These are phyloP conservation scores for Boletus rubropictus DNA, from an alignment of 768 basidiomycete genomes.

Conservation along the genomic window DNA sequence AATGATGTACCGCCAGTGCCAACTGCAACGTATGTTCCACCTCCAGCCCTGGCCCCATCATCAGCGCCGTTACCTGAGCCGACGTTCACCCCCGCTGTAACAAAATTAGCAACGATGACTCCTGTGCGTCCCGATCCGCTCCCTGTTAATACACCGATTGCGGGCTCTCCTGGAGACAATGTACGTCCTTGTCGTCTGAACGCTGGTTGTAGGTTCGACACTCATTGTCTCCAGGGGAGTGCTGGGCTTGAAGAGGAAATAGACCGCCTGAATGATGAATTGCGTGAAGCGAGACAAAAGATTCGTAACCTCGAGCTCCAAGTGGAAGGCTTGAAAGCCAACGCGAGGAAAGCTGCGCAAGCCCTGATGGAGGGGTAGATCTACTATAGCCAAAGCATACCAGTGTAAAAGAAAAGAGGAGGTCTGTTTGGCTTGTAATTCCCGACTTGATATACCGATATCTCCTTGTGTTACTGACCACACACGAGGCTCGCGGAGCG, in stretches of 20 bases:
- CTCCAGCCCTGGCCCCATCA: conserved; percentile 19
- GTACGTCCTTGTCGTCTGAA: conserved; percentile 25
- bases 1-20: conserved; percentile 22
- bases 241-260: conserved; percentile 50
- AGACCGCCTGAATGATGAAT: conserved; percentile 51
- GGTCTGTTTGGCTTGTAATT: conserved; percentile 1
- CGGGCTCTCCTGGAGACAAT: conserved; percentile 17
- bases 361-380: conserved; percentile 38
- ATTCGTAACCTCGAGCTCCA: conserved; percentile 81
- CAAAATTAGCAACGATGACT: conserved; percentile 27
- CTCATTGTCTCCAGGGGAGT: conserved; percentile 11
- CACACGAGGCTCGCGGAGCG: conserved; percentile 4
- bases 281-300: conserved; percentile 75
- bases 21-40: conserved; percentile 27
- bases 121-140: conserved; percentile 13
- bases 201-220: background rate
- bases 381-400: conserved; percentile 2
- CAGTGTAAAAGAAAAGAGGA: background rate
- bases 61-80: conserved; percentile 31
- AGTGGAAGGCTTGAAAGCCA: conserved; percentile 68
- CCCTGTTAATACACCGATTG: background rate
- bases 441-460: background rate
- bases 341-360: conserved; percentile 72
- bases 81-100: conserved; percentile 27
- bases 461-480: background rate